These are phyloP conservation scores for Aspergillus calidoustus DNA, from an alignment of 2,329 filamentous ascomycete genomes.

Conservation along the genomic window DNA sequence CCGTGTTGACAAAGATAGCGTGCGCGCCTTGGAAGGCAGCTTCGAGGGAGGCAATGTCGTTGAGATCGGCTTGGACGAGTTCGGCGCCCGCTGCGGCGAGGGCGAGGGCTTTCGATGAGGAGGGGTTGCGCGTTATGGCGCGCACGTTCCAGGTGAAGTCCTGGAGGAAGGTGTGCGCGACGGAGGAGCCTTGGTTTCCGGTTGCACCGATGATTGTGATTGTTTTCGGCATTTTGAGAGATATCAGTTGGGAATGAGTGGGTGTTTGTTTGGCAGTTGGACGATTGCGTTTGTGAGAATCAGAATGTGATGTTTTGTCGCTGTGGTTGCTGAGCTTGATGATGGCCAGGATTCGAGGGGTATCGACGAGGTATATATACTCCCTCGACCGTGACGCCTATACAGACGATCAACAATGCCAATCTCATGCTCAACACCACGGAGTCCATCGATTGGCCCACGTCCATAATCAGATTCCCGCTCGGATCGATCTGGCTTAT, in stretches of 20 bases:
- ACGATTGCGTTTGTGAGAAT: background rate
- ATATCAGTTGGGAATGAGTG: background rate
- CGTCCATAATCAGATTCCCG: background rate
- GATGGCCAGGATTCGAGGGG: background rate
- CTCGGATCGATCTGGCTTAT: background rate
- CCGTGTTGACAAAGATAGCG: constrained; percentile 60
- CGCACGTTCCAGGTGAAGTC: constrained; percentile 36
- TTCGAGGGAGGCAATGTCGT: constrained; percentile 32
- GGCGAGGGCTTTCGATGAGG: constrained; percentile 25
- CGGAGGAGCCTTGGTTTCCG: constrained; percentile 39
- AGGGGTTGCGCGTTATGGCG: constrained; percentile 37
- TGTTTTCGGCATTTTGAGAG: constrained; percentile 28
- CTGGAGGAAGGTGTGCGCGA: constrained; percentile 32
- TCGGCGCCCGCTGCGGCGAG: constrained; percentile 33
- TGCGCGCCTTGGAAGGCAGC: constrained; percentile 48
- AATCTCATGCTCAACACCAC: background rate
- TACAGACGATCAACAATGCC: background rate
- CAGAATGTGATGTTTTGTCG: too few relatives aligned
- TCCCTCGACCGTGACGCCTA: background rate
- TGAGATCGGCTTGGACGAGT: constrained; percentile 35
- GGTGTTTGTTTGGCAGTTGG: background rate
- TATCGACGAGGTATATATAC: background rate
- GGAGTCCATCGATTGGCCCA: background rate
- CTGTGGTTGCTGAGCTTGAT: background rate
- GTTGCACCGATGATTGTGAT: constrained; percentile 44